Evolutionary conservation across 495 filamentous ascomycete species (phyloP), one percentile per base, ranked within the genome.

Genomic region (Bacidia gigantensis): DNA sequence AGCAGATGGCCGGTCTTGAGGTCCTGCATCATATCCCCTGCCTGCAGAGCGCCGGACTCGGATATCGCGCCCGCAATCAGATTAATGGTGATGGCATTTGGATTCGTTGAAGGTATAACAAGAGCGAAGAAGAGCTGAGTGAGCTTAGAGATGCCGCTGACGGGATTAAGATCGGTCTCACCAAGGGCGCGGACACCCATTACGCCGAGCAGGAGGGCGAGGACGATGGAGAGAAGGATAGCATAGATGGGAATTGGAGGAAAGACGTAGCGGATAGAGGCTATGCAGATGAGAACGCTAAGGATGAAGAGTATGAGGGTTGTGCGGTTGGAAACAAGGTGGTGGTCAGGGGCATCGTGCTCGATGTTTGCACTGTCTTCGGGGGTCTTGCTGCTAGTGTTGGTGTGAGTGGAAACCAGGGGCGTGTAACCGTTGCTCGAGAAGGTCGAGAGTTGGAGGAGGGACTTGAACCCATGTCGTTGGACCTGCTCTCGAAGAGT

Each of bases 11-110:
- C 92, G 0, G 92, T 95, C 65, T 99, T 99, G 26, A 99, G 77
- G 62, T 99, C 92, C 60, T 99, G 92, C 85, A 99, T 89, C 62
- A 99, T 81, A 63, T 99, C 92, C 11, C 92, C 92, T 2, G 92
- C 93, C 69, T 99, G 93, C 26, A 95, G 72, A 5, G 92, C 92
- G 21, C 90, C 92, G 46, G 87, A 82, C 61, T 87, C 81, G 35
- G 80, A 79, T 26, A 97, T 85, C 0, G 90, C 93, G n/a, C 92
- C 92, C 0, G 88, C 92, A 10, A 99, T 77, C 11, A 97, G 76
- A 55, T 99, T 99, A 55, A 95, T 95, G 50, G 90, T 72, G 2
- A 98, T 78, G 14, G 87, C 84, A 51, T 89, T 84, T 51, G 78
- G 80, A 60, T 83, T 76, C 2, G 78, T 80, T 7, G 81, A 70